Evolutionary conservation across 345 rosid species (phyloP).

Genomic region (Schrenkiella parvula): DNA sequence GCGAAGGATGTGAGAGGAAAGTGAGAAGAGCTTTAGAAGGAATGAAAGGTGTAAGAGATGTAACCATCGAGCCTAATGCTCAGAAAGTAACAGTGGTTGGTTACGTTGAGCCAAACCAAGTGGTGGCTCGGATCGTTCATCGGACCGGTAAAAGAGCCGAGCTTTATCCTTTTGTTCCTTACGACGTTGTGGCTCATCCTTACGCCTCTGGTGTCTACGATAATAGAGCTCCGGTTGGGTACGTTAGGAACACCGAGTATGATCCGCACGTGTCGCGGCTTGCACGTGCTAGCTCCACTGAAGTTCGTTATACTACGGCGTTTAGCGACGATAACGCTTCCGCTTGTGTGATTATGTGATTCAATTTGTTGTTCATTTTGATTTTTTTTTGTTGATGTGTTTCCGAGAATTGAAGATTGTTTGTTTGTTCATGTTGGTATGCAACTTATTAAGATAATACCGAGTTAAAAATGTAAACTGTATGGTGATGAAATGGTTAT

Average conservation of each 20-base stretch:
- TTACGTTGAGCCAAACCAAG: constrained; percentile 70
- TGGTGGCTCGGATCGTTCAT: constrained; percentile 68
- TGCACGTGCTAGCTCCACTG: constrained; percentile 97
- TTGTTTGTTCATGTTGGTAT: background rate
- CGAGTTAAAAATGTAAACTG: background rate
- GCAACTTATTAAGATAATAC: background rate
- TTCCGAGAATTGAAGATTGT: background rate
- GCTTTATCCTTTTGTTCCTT: constrained; percentile 92
- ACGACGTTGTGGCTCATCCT: constrained; percentile 84
- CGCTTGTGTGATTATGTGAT: constrained; percentile 72
- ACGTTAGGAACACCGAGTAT: constrained; percentile 56
- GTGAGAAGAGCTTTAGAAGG: constrained; percentile 79
- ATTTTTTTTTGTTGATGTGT: background rate
- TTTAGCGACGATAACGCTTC: constrained; percentile 84
- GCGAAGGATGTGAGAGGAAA: constrained; percentile 95
- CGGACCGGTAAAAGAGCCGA: constrained; percentile 95
- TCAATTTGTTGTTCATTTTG: background rate
- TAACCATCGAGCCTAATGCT: constrained; percentile 73
- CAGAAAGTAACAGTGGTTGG: constrained; percentile 84
- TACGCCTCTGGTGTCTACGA: constrained; percentile 89
- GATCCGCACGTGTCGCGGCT: constrained; percentile 60
- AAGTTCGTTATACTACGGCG: constrained; percentile 92
- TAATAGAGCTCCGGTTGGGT: constrained; percentile 82
- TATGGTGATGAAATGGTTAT: background rate
- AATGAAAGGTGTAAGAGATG: constrained; percentile 80